Conservation (phyloP, 495 filamentous ascomycete species). For the Annulohypoxylon nitens region DNA sequence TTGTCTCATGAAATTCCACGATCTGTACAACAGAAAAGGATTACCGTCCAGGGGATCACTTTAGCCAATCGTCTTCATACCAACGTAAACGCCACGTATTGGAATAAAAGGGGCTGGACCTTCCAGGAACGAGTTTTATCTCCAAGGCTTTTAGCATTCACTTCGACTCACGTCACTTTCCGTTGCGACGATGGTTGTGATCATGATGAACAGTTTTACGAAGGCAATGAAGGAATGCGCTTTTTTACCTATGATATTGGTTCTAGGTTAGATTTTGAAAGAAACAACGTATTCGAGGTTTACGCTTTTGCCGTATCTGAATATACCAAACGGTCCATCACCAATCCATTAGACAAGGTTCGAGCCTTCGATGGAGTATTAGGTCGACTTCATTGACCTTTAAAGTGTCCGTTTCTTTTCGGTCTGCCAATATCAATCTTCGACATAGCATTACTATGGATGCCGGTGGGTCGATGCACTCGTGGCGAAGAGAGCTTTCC, state of each 20-base stretch:
- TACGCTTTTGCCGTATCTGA: neutral
- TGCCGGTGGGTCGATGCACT: neutral
- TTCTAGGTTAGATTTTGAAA: neutral
- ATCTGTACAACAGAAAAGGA: too few species aligned
- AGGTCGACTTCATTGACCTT: neutral
- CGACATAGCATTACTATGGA: neutral
- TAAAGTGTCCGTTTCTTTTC: neutral
- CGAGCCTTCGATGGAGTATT: neutral
- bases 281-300: neutral
- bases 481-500: neutral
- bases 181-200: neutral
- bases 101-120: too few species aligned
- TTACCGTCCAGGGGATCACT: too few species aligned
- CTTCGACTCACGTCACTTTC: neutral
- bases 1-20: too few species aligned
- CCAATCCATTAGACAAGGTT: neutral
- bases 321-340: slow-evolving; percentile 9
- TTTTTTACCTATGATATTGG: neutral
- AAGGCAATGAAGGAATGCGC: neutral
- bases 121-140: too few species aligned
- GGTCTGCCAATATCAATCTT: neutral
- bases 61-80: too few species aligned
- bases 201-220: slow-evolving; percentile 1
- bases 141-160: neutral
- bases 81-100: too few species aligned